phyloP scores from a whole-genome alignment of 306 rosid species.

The Hylodesmum podocarpum region DNA sequence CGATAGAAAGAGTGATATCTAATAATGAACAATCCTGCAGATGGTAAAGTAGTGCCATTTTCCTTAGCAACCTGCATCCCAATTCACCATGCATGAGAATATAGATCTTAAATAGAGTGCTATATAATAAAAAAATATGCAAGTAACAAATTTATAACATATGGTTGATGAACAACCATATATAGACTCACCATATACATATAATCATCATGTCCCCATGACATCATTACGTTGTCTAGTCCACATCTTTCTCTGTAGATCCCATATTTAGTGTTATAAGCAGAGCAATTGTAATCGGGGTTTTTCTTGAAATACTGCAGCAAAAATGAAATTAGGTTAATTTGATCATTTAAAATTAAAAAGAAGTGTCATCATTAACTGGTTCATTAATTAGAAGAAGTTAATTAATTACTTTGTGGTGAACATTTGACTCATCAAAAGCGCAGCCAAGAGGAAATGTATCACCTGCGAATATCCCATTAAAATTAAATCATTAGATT shows the following conservation, averaged over 20 bases:
- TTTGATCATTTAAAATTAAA: not conserved
- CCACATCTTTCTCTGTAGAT: slow-evolving; percentile 42
- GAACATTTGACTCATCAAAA: slow-evolving; percentile 35
- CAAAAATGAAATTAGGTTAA: not conserved
- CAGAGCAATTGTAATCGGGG: slow-evolving; percentile 22
- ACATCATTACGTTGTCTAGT: slow-evolving; percentile 36
- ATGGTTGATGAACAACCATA: no score
- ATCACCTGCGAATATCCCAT: slow-evolving; percentile 31
- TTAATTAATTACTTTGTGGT: slow-evolving; percentile 35
- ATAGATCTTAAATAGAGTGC: no score
- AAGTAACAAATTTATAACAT: no score
- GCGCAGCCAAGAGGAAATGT: slow-evolving; percentile 47
- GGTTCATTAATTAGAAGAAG: no score
- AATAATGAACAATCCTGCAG: not conserved
- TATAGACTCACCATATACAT: slow-evolving; percentile 43
- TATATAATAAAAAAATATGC: no score
- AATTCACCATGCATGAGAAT: no score
- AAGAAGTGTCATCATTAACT: not conserved
- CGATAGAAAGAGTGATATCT: not conserved
- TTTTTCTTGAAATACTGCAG: slow-evolving; percentile 44
- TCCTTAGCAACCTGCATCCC: not conserved
- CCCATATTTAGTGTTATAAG: slow-evolving; percentile 37
- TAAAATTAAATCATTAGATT: slow-evolving; percentile 1
- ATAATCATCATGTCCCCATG: slow-evolving; percentile 59
- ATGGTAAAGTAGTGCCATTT: not conserved